phyloP scores from a whole-genome alignment of 2,329 filamentous ascomycete species.

The Aspergillus uvarum region DNA sequence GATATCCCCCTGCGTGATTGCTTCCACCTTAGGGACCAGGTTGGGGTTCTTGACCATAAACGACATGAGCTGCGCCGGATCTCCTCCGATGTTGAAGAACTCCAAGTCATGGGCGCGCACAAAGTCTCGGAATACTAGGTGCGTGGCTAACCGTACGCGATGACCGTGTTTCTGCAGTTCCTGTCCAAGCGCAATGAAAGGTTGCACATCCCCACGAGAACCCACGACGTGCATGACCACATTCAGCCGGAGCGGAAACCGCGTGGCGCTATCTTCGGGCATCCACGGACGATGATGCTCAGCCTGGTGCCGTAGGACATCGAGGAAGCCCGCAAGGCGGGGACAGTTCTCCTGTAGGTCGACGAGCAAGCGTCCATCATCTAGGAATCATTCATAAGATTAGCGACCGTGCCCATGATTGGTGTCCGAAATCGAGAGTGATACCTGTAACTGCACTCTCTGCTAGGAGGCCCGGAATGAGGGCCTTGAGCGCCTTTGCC shows the following conservation, averaged over 20 bases:
- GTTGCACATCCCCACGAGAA: slow-evolving; percentile 72
- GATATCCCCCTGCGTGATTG: slow-evolving; percentile 72
- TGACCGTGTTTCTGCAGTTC: slow-evolving; percentile 67
- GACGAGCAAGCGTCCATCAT: neutral
- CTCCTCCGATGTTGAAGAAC: slow-evolving; percentile 72
- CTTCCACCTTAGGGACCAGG: slow-evolving; percentile 77
- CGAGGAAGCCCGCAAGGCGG: neutral
- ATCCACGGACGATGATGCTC: neutral
- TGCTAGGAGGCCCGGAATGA: neutral
- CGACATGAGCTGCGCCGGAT: slow-evolving; percentile 73
- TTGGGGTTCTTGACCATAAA: slow-evolving; percentile 90
- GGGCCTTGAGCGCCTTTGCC: neutral
- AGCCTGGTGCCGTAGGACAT: neutral
- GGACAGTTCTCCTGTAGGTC: neutral
- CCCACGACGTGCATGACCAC: slow-evolving; percentile 74
- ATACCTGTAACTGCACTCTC: neutral
- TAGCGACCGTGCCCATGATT: too few species aligned
- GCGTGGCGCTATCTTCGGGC: neutral
- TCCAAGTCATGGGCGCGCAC: slow-evolving; percentile 70
- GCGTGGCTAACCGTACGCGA: slow-evolving; percentile 70
- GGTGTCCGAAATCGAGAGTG: neutral
- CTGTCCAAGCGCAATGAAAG: slow-evolving; percentile 68
- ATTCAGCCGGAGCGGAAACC: slow-evolving; percentile 42
- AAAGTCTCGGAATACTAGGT: slow-evolving; percentile 65
- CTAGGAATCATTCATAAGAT: neutral